Evolutionary conservation across 1,139 yeast genomes (phyloP).

Genomic region (Candida pseudoviswanathii): DNA sequence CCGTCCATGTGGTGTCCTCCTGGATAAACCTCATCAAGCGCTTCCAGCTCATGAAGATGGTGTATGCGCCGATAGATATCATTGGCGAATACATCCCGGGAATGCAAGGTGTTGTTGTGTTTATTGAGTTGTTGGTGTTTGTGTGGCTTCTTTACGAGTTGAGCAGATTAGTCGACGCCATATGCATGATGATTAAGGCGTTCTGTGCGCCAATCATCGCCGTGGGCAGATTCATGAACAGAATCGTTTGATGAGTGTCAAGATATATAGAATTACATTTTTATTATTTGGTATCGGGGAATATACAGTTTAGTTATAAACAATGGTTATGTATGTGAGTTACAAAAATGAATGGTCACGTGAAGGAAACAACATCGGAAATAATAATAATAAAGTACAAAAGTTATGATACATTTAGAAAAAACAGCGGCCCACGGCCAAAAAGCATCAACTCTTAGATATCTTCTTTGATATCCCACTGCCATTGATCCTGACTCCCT

Average conservation of each 20-base stretch:
- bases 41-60: slow-evolving; percentile 37
- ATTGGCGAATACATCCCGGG: slow-evolving; percentile 42
- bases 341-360: slow-evolving; percentile 1
- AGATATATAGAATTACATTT: neutral
- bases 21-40: slow-evolving; percentile 38
- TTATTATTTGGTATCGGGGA: neutral
- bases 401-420: neutral
- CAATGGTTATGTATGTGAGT: neutral
- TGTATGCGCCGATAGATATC: slow-evolving; percentile 48
- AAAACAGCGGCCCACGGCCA: neutral
- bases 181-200: slow-evolving; percentile 51
- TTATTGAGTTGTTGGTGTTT: slow-evolving; percentile 42
- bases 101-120: slow-evolving; percentile 41
- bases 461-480: slow-evolving; percentile 17
- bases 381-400: neutral
- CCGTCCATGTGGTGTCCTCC: slow-evolving; percentile 28
- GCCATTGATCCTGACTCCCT: slow-evolving; percentile 49
- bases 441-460: neutral
- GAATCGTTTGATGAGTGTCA: slow-evolving; percentile 28
- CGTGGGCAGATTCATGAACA: slow-evolving; percentile 47
- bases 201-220: slow-evolving; percentile 54
- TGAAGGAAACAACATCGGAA: neutral
- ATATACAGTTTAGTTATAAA: neutral
- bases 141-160: slow-evolving; percentile 48
- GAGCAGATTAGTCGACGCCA: slow-evolving; percentile 45